Evolutionary conservation across 164 flowering plant genomes (phyloP), one percentile per base, ranked within the genome.

Genomic region (Brasenia schreberi): DNA sequence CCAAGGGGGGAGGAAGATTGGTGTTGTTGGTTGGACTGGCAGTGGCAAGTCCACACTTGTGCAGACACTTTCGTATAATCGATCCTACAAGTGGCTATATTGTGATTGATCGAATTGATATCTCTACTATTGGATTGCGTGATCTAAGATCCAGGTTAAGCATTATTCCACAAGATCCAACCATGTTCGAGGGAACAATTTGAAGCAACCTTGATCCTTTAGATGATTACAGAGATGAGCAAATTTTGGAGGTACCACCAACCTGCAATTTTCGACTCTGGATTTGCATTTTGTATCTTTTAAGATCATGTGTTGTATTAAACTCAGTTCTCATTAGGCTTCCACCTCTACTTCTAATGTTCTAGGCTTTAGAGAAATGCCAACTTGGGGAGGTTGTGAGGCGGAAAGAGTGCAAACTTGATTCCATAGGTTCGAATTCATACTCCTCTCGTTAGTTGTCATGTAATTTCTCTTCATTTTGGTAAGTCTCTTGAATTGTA

Each of bases 111-210:
- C 85, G 84, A 56, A 67, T 81, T 62, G 64, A 90, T 71, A 85
- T 90, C 42, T 79, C 75, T 18, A 70, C 75, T 3, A 86, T 90
- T 65, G 96, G 96, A 52, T 73, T 90, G 66, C 96, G 87, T 74
- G 94, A 89, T 76, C 69, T 89, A 53, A 69, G 96, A 64, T 83
- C 84, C 42, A 82, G 84, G 65, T 71, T 89, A 61, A 86, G 96
- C 75, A 89, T 89, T 27, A 89, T 87, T 69, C 96, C 96, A 4
- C 96, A 89, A 64, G 96, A 89, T 67, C 96, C 96, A 18, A 87
- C 93, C 74, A 87, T 89, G 96, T 89, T 89, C 71, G 93, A 89
- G 75, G 96, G 96, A 3, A 89, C 89, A 7, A 76, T 89, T 5
- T 66, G 93, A 64, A 84, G 79, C 74, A 89, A 89, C 64, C 73